A percentile compares a stretch with the other conserved stretches of the same genome.
phyloP scores from a whole-genome alignment of 805 yeast genomes.

The Starmerella potacharoeniae region DNA sequence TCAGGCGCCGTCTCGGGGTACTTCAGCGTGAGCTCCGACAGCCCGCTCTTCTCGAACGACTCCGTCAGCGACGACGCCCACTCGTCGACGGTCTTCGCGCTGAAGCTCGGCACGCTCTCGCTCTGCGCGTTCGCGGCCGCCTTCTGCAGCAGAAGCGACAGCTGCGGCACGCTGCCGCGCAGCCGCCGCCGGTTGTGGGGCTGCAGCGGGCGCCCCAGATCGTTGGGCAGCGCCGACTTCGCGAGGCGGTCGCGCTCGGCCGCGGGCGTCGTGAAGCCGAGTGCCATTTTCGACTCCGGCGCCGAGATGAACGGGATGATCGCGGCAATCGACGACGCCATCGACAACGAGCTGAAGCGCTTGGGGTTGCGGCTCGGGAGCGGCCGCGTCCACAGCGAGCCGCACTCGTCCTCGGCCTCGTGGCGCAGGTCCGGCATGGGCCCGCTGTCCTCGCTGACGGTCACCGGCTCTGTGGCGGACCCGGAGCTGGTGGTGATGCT shows the following conservation, averaged over 20 bases:
- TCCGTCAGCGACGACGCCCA: constrained; percentile 8
- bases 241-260: not conserved
- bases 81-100: constrained; percentile 7
- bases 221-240: not conserved
- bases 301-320: constrained; percentile 15
- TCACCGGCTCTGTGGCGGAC: not conserved
- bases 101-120: not conserved
- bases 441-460: not conserved
- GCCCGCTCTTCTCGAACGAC: constrained; percentile 4
- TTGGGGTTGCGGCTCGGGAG: constrained; percentile 1
- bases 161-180: constrained; percentile 4
- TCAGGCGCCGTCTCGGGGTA: not conserved
- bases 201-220: not conserved
- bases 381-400: not conserved
- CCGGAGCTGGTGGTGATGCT: not conserved
- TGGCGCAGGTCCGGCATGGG: not conserved
- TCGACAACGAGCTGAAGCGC: constrained; percentile 17
- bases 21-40: not conserved
- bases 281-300: not conserved
- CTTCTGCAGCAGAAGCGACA: constrained; percentile 9
- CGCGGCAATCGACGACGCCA: constrained; percentile 20
- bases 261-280: not conserved
- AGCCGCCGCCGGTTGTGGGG: not conserved
- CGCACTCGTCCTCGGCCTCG: constrained; percentile 1
- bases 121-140: constrained; percentile 5